Conservation (phyloP, 371 early-diverging fungal species). For the Circinella umbellata region DNA sequence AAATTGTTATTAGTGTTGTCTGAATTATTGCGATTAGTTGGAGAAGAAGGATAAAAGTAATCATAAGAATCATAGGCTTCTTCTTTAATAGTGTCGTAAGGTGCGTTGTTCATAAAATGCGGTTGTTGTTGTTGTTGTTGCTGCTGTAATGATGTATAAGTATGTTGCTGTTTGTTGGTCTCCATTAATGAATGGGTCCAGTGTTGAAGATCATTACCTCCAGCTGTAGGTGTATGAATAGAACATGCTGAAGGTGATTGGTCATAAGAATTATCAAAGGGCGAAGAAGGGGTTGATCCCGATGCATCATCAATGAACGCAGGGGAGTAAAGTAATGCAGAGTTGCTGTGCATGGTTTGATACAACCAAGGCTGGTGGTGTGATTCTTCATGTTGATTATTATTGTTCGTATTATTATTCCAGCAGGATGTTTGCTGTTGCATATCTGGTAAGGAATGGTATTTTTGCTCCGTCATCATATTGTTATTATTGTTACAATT, state of each 20-base stretch:
- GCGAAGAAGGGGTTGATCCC: slow-evolving; percentile 3
- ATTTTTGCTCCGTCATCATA: background rate
- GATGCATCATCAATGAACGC: slow-evolving; percentile 2
- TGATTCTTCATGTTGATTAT: background rate
- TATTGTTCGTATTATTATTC: no score
- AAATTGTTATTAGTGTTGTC: background rate
- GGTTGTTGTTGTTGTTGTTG: background rate
- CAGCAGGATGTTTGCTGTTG: background rate
- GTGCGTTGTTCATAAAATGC: background rate
- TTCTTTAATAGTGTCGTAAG: background rate
- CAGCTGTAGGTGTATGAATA: slow-evolving; percentile 1
- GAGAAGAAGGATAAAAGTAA: slow-evolving; percentile 6
- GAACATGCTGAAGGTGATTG: slow-evolving; percentile 10
- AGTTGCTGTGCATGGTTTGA: background rate
- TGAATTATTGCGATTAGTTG: background rate
- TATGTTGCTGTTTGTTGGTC: background rate
- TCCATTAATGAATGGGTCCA: slow-evolving; percentile 7
- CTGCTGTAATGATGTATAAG: no score
- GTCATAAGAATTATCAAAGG: background rate
- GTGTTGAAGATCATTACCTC: background rate
- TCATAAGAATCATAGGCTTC: slow-evolving; percentile 9
- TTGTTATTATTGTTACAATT: no score
- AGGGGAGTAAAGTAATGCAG: slow-evolving; percentile 1
- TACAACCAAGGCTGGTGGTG: background rate
- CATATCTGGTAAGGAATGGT: background rate